These are phyloP conservation scores for Trametes coccinea DNA, from an alignment of 768 basidiomycete species.

Conservation along the genomic window DNA sequence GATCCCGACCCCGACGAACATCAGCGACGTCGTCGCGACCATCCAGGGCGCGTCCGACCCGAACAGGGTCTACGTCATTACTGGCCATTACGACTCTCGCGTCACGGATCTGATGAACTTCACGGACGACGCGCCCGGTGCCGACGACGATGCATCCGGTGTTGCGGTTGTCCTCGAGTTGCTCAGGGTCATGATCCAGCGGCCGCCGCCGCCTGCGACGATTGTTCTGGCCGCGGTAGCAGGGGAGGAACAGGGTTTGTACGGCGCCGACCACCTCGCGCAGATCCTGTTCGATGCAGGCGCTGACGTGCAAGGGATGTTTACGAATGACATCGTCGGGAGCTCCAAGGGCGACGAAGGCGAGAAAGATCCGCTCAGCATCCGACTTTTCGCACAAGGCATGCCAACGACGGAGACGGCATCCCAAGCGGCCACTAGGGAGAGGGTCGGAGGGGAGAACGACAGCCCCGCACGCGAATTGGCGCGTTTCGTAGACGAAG, in stretches of 20 bases:
- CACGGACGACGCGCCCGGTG: conserved; percentile 49
- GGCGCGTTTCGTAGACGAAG: conserved; percentile 53
- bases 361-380: conserved; percentile 45
- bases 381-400: conserved; percentile 54
- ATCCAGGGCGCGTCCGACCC: conserved; percentile 49
- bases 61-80: conserved; percentile 52
- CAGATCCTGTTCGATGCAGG: conserved; percentile 42
- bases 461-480: conserved; percentile 54
- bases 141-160: conserved; percentile 56
- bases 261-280: conserved; percentile 50
- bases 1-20: conserved; percentile 45
- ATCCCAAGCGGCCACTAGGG: conserved; percentile 35
- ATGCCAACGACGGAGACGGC: conserved; percentile 48
- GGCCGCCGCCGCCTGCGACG: conserved; percentile 46
- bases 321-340: conserved; percentile 59
- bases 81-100: conserved; percentile 57
- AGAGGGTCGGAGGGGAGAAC: conserved; percentile 52
- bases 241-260: conserved; percentile 55
- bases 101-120: conserved; percentile 42
- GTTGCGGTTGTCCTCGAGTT: conserved; percentile 57
- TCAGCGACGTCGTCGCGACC: conserved; percentile 54
- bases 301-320: conserved; percentile 56
- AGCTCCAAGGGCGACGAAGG: conserved; percentile 51
- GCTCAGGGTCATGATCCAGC: conserved; percentile 49
- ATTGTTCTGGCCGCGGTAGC: conserved; percentile 53